Percentiles rank a stretch among this genome's conserved stretches.
These are phyloP conservation scores for Funneliformis mosseae DNA, from an alignment of 192 early-diverging fungal species.

Conservation along the genomic window DNA sequence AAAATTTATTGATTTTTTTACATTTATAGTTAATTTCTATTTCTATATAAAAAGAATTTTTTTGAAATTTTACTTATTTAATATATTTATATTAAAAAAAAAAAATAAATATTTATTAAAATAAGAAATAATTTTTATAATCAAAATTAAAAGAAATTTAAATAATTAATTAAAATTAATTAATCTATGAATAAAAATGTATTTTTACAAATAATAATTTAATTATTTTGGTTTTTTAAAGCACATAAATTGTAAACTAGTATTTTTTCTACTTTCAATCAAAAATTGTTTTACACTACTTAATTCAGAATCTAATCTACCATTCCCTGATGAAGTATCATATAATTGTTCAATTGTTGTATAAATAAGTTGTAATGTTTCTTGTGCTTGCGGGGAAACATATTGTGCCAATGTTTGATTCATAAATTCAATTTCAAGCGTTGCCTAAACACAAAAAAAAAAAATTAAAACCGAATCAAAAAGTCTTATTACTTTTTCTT, in stretches of 20 bases:
- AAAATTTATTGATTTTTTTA: too few relatives aligned
- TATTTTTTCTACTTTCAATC: slow-evolving; percentile 53
- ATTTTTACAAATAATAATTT: not conserved
- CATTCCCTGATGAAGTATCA: slow-evolving; percentile 51
- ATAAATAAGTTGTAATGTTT: slow-evolving; percentile 77
- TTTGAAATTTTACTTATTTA: too few relatives aligned
- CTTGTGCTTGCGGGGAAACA: slow-evolving; percentile 63
- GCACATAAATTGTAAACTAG: slow-evolving; percentile 59
- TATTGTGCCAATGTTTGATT: slow-evolving; percentile 81
- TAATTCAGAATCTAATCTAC: slow-evolving; percentile 56
- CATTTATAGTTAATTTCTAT: too few relatives aligned
- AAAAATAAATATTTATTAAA: too few relatives aligned
- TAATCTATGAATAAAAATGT: not conserved
- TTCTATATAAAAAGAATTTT: too few relatives aligned
- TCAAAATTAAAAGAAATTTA: too few relatives aligned
- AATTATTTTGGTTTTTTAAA: slow-evolving; percentile 51
- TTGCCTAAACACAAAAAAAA: slow-evolving; percentile 55
- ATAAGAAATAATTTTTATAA: too few relatives aligned
- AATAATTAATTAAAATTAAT: not conserved
- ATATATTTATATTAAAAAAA: too few relatives aligned
- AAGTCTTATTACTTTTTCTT: not conserved
- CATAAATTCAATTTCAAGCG: slow-evolving; percentile 89
- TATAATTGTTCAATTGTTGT: slow-evolving; percentile 69
- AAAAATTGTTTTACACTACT: slow-evolving; percentile 55
- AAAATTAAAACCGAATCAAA: not conserved